Percentiles rank a stretch among this genome's conserved stretches.
Evolutionary conservation across 257 asterid genomes (phyloP).

Genomic region (Primulina tabacum): DNA sequence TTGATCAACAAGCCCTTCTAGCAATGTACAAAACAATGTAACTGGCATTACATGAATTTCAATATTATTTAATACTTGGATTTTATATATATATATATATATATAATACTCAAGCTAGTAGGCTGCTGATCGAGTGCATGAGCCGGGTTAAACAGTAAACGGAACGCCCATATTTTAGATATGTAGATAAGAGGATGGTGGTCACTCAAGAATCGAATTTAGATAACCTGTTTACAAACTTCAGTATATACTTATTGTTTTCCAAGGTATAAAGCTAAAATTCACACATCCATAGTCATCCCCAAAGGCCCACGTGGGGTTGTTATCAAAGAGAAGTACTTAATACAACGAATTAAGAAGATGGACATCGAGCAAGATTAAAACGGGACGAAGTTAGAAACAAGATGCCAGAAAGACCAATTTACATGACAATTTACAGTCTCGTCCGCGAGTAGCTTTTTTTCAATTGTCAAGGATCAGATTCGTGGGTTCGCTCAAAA

Average conservation of each 20-base stretch:
- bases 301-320: neutral
- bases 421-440: slow-evolving; percentile 45
- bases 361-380: slow-evolving; percentile 9
- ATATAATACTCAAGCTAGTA: too few species aligned
- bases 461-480: slow-evolving; percentile 55
- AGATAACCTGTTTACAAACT: too few species aligned
- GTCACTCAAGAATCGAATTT: too few species aligned
- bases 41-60: too few species aligned
- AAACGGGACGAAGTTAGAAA: slow-evolving; percentile 23
- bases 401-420: slow-evolving; percentile 32
- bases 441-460: slow-evolving; percentile 12
- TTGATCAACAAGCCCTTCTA: too few species aligned
- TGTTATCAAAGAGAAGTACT: slow-evolving; percentile 4
- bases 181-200: too few species aligned
- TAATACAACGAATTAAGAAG: neutral
- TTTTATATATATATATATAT: too few species aligned
- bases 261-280: neutral
- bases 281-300: neutral
- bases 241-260: neutral
- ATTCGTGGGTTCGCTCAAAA: slow-evolving; percentile 81
- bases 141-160: too few species aligned
- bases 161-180: too few species aligned
- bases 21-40: too few species aligned
- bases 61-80: too few species aligned
- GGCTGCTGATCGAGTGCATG: too few species aligned